Evolutionary conservation across 495 filamentous ascomycete genomes (phyloP).

Genomic region (Chlorociboria aeruginascens): DNA sequence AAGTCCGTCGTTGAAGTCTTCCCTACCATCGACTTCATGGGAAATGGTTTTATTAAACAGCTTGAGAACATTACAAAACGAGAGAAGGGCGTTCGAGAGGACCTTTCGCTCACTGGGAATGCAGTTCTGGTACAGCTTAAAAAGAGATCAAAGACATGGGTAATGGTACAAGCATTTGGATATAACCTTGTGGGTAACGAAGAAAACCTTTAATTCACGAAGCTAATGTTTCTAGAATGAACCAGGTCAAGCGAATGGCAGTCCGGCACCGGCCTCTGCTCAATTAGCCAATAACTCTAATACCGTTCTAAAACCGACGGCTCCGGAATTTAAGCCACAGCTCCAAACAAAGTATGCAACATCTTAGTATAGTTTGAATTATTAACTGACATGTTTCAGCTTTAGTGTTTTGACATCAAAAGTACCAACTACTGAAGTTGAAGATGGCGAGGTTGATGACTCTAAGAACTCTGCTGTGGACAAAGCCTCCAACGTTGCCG

Average conservation of each 20-base stretch:
- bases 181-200: conserved; percentile 31
- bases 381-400: no score
- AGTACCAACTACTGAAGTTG: conserved; percentile 43
- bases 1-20: conserved; percentile 69
- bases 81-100: conserved; percentile 66
- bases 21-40: conserved; percentile 83
- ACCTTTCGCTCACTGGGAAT: conserved; percentile 82
- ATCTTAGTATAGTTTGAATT: no score
- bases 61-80: conserved; percentile 64
- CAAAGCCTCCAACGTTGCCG: neutral
- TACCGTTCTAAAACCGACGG: conserved; percentile 23
- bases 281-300: neutral
- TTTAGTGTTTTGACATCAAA: conserved; percentile 22
- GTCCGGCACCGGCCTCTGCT: neutral
- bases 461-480: conserved; percentile 25
- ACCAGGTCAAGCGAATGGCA: conserved; percentile 16
- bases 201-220: neutral
- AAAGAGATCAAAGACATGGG: conserved; percentile 66
- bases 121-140: conserved; percentile 75
- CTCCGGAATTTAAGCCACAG: conserved; percentile 33
- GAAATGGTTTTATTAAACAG: conserved; percentile 51
- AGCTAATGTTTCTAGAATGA: conserved; percentile 1
- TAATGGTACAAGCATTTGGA: conserved; percentile 72
- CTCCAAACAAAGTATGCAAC: conserved; percentile 12
- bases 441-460: conserved; percentile 73